These are phyloP conservation scores for Ramaria sp. DNA, from an alignment of 768 basidiomycete genomes.

Conservation along the genomic window DNA sequence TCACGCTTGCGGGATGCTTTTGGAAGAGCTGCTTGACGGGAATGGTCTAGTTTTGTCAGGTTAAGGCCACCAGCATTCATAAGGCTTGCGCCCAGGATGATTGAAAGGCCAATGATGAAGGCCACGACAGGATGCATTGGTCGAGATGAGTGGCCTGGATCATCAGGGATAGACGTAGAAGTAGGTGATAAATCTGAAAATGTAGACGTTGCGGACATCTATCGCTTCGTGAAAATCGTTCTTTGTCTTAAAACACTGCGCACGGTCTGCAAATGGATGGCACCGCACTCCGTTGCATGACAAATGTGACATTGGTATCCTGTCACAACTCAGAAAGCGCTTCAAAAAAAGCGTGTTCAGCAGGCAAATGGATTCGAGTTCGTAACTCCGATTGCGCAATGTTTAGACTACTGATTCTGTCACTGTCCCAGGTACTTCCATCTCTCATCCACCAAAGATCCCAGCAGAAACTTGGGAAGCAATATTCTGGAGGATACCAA, in stretches of 20 bases:
- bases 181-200: not conserved
- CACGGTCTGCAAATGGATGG: too few relatives aligned
- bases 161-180: not conserved
- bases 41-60: conserved; percentile 84
- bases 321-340: too few relatives aligned
- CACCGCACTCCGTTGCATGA: too few relatives aligned
- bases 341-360: too few relatives aligned
- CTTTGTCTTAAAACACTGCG: not conserved
- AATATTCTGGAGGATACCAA: not conserved
- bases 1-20: conserved; percentile 63
- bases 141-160: conserved; percentile 5
- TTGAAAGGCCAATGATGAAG: conserved; percentile 78
- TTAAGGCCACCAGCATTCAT: conserved; percentile 91
- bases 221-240: not conserved
- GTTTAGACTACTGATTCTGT: not conserved
- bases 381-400: not conserved
- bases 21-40: conserved; percentile 36
- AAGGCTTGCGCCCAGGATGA: conserved; percentile 75
- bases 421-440: not conserved
- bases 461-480: conserved; percentile 7
- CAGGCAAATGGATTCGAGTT: not conserved
- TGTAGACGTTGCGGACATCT: not conserved
- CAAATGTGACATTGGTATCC: too few relatives aligned
- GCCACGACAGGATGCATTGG: conserved; percentile 44
- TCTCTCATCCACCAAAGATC: not conserved